Base-by-base conservation (phyloP, 176 grass and related monocot species). In the Bothriochloa decipiens region DNA sequence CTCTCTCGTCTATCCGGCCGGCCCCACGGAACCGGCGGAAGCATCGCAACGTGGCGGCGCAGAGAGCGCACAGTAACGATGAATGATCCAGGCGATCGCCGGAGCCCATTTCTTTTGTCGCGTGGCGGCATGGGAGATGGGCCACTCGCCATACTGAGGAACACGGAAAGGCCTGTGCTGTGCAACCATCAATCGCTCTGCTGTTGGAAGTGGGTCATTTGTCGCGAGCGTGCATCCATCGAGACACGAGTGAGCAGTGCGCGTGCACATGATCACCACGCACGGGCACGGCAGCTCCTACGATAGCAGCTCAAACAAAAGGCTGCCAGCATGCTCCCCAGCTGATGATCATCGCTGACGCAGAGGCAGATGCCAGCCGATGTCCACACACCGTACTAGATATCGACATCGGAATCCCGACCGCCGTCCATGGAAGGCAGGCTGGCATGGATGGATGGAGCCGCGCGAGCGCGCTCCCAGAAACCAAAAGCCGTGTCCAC, bases 181-280 rank as follows among this genome's bases (percentile, higher is more conserved):
- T 29, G n/a, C 69, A 11, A 2, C 15, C 2, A 26, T 15, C 43
- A 46, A 46, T 47, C 70, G 70, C 41, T 27, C 28, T 16, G 3
- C 70, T 72, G 41, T 47, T 25, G 70, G 39, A 47, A 72, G 70
- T 46, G 70, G 69, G 69, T 72, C 69, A 7, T 13, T 43, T 72
- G 69, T 72, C n/a, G 70, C 13, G 70, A n/a, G 41, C 70, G 15
- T 7, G 70, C 70, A 43, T 13, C 22, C 4, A 1, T 4, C 1
- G 1, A 4, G 70, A 25, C 70, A 46, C 41, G 41, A 25, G 25
- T 23, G 23, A 72, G 70, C 70, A 72, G n/a, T 8, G 70, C 41
- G n/a, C 41, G 70, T 46, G 70, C 41, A 28, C 70, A 72, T 72
- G 70, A 72, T 46, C 41, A 25, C 17, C 50, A 53, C 42, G 47